Conservation (phyloP, 2,329 filamentous ascomycete genomes). For the Aschersonia sp. region DNA sequence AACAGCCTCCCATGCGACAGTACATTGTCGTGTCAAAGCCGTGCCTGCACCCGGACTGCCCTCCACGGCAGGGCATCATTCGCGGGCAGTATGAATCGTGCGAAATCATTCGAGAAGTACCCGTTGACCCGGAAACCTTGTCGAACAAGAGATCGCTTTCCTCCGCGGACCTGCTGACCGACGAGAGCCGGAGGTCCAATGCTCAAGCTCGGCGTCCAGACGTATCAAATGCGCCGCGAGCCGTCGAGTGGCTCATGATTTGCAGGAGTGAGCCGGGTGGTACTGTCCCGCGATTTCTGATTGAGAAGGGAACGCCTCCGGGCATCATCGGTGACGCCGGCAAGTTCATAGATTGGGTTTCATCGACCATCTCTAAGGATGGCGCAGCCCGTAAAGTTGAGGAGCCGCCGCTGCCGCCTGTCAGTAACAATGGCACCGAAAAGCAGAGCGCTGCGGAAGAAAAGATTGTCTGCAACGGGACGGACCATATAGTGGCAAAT, state of each 20-base stretch:
- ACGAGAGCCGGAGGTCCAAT: constrained; percentile 12
- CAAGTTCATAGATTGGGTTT: constrained; percentile 68
- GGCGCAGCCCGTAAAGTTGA: background rate
- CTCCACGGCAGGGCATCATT: constrained; percentile 57
- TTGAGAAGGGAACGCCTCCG: constrained; percentile 74
- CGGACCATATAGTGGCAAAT: background rate
- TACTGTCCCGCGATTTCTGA: constrained; percentile 76
- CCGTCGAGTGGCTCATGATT: constrained; percentile 83
- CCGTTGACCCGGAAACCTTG: constrained; percentile 28
- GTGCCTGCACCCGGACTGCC: constrained; percentile 60
- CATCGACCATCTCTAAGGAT: constrained; percentile 20
- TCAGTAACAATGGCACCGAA: background rate
- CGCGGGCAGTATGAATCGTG: constrained; percentile 82
- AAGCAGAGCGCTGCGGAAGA: background rate
- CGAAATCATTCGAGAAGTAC: constrained; percentile 78
- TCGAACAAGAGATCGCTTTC: constrained; percentile 17
- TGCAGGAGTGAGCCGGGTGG: constrained; percentile 80
- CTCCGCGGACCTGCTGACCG: constrained; percentile 14
- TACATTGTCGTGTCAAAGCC: constrained; percentile 84
- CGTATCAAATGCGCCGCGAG: constrained; percentile 17
- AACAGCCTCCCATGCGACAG: constrained; percentile 33
- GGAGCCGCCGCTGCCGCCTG: too few species aligned
- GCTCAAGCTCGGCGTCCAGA: constrained; percentile 9
- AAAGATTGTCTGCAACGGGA: background rate
- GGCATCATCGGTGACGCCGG: constrained; percentile 66